Conservation (phyloP, 495 filamentous ascomycete genomes). For the Xanthoparmelia taractica region DNA sequence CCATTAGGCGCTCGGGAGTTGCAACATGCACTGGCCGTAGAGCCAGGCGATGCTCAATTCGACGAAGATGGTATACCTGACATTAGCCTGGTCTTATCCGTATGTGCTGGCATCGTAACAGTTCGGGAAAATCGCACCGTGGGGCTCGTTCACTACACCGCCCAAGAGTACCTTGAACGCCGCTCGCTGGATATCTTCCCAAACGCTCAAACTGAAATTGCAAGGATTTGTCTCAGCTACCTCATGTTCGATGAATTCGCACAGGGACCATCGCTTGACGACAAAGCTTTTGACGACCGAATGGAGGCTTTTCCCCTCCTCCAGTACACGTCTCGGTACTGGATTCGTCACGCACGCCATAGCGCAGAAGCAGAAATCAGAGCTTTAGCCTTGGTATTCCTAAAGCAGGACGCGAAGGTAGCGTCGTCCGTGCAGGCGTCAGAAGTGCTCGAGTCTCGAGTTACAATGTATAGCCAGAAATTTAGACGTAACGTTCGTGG, state of each 20-base stretch:
- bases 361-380: background rate
- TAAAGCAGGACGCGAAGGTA: background rate
- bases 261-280: background rate
- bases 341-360: conserved; percentile 37
- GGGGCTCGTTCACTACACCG: conserved; percentile 26
- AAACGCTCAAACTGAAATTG: conserved; percentile 28
- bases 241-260: conserved; percentile 25
- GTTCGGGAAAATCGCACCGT: conserved; percentile 18
- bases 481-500: conserved; percentile 1
- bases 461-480: background rate
- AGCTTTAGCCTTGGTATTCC: conserved; percentile 1
- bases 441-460: background rate
- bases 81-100: conserved; percentile 13
- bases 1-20: conserved; percentile 20
- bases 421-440: conserved; percentile 1
- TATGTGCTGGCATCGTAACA: conserved; percentile 26
- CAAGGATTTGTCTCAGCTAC: conserved; percentile 28
- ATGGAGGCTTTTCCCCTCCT: conserved; percentile 27
- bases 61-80: conserved; percentile 22
- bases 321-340: conserved; percentile 36
- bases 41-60: conserved; percentile 18
- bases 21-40: conserved; percentile 26
- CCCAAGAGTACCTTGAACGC: conserved; percentile 22
- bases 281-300: conserved; percentile 6
- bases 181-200: conserved; percentile 8